Conservation (phyloP, 495 filamentous ascomycete genomes). For the Neurospora sp. region DNA sequence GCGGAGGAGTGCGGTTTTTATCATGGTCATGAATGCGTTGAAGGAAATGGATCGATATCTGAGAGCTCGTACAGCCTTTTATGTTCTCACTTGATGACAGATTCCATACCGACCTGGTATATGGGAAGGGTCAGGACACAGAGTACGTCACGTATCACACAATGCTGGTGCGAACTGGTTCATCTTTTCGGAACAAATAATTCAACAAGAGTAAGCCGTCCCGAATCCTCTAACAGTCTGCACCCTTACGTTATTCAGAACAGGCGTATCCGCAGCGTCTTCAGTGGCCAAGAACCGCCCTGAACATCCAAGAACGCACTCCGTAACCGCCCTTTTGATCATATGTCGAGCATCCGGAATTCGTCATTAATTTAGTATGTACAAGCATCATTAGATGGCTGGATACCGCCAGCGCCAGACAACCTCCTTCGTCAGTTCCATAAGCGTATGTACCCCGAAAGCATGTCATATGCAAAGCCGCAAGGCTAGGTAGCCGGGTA, state of each 20-base stretch:
- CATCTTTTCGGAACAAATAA: neutral
- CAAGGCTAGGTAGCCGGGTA: neutral
- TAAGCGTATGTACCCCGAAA: constrained; percentile 6
- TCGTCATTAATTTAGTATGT: constrained; percentile 6
- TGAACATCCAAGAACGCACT: neutral
- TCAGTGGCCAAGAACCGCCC: neutral
- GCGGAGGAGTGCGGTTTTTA: neutral
- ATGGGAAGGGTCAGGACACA: neutral
- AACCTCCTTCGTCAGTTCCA: constrained; percentile 2
- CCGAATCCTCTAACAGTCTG: neutral
- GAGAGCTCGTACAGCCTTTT: neutral
- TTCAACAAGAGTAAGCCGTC: neutral
- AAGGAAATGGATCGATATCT: neutral
- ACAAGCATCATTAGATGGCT: neutral
- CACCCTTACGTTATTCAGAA: neutral
- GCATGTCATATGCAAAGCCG: neutral
- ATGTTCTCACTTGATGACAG: neutral
- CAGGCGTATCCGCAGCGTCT: neutral
- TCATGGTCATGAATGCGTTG: neutral
- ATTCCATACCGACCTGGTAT: neutral
- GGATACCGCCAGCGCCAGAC: constrained; percentile 6
- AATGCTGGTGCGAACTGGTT: neutral
- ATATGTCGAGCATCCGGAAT: neutral
- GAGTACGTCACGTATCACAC: neutral
- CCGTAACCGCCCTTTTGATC: neutral